Evolutionary conservation across 768 basidiomycete genomes (phyloP).

Genomic region (Pleurotus eryngii): DNA sequence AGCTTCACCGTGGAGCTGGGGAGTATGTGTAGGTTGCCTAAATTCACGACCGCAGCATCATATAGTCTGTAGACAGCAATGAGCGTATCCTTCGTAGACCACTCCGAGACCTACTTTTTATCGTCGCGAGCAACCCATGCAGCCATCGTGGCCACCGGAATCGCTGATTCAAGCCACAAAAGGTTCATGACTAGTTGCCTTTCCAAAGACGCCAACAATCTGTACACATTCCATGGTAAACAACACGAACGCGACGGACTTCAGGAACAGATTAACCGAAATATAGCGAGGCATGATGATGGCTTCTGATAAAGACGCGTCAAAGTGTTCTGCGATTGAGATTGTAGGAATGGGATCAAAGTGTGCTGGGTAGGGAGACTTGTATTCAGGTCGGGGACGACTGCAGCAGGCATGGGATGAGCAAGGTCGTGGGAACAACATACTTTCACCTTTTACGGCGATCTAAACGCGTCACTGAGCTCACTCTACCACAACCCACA

Average conservation of each 20-base stretch:
- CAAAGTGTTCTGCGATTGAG: conserved; percentile 74
- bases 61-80: conserved; percentile 50
- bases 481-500: background rate
- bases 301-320: conserved; percentile 81
- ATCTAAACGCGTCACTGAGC: conserved; percentile 10
- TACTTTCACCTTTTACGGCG: conserved; percentile 3
- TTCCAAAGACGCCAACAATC: conserved; percentile 74
- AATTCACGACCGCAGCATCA: conserved; percentile 59
- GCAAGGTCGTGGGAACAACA: conserved; percentile 18
- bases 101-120: conserved; percentile 50
- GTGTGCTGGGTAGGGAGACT: conserved; percentile 48
- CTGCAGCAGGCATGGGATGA: conserved; percentile 23
- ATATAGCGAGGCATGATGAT: conserved; percentile 87
- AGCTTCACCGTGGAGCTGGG: conserved; percentile 58
- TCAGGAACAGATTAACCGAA: conserved; percentile 53
- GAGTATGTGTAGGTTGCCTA: conserved; percentile 69
- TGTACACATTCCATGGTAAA: conserved; percentile 28
- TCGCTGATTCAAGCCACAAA: conserved; percentile 81
- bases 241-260: conserved; percentile 6
- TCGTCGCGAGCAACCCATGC: conserved; percentile 76
- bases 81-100: background rate
- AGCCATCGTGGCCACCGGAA: conserved; percentile 63
- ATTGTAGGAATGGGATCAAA: conserved; percentile 74
- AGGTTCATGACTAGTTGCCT: conserved; percentile 85
- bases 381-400: conserved; percentile 21